Percentiles rank a stretch among this genome's conserved stretches.
phyloP scores from a whole-genome alignment of 1,139 yeast species.

The Casaregolazyma suthepensis region DNA sequence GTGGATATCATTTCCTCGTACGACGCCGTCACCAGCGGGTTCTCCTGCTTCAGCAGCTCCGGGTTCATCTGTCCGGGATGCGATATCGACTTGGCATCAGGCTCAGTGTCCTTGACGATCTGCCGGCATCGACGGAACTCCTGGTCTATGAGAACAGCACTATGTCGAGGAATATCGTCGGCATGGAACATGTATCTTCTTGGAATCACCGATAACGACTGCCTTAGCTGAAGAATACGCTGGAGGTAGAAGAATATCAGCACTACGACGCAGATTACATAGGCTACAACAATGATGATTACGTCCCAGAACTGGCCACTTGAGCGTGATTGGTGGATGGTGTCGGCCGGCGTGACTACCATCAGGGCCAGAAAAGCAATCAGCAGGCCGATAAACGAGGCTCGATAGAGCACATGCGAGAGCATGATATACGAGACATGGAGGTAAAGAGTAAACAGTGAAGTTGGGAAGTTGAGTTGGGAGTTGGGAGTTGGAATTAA shows the following conservation, averaged over 20 bases:
- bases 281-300: conserved; percentile 67
- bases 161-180: conserved; percentile 54
- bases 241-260: conserved; percentile 43
- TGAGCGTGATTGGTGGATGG: conserved; percentile 58
- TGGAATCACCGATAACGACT: conserved; percentile 69
- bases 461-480: neutral
- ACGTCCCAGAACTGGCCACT: conserved; percentile 58
- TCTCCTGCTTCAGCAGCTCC: conserved; percentile 24
- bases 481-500: neutral
- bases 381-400: conserved; percentile 43
- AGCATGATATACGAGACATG: neutral
- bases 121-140: conserved; percentile 44
- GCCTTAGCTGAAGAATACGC: conserved; percentile 54
- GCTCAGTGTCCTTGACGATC: conserved; percentile 47
- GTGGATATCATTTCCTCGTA: conserved; percentile 56
- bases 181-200: conserved; percentile 52
- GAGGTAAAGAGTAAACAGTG: neutral
- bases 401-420: neutral
- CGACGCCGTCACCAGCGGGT: conserved; percentile 48
- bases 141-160: conserved; percentile 37
- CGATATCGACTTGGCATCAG: conserved; percentile 40
- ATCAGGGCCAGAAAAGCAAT: conserved; percentile 42
- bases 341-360: conserved; percentile 69
- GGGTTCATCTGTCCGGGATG: conserved; percentile 59
- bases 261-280: conserved; percentile 52